These are phyloP conservation scores for Scenedesmus sp. DNA, from an alignment of 163 green algal species.

Conservation along the genomic window DNA sequence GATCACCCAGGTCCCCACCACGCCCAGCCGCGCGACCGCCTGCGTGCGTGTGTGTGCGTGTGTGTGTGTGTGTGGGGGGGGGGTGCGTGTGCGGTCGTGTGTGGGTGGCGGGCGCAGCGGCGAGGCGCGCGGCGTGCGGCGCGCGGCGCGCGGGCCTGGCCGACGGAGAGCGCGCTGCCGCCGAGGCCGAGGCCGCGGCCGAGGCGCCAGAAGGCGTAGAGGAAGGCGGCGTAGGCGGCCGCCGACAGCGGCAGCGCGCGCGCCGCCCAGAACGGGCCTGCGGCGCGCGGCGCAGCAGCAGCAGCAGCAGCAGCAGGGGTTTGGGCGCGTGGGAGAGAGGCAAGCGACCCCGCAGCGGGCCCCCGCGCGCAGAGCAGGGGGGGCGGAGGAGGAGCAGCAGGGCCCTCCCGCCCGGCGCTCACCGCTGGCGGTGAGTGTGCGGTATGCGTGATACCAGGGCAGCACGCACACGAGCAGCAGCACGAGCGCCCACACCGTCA, in stretches of 20 bases:
- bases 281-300: neutral
- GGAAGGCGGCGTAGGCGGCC: constrained; percentile 52
- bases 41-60: constrained; percentile 7
- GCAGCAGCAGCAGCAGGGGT: neutral
- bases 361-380: too few species aligned
- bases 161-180: constrained; percentile 56
- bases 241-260: constrained; percentile 48
- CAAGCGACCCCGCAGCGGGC: neutral
- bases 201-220: constrained; percentile 80
- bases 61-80: neutral
- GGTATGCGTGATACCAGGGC: constrained; percentile 81
- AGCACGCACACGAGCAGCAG: constrained; percentile 78
- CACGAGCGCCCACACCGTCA: constrained; percentile 76
- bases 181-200: constrained; percentile 61
- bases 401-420: neutral
- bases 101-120: too few species aligned
- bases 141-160: constrained; percentile 51
- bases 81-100: neutral
- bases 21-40: constrained; percentile 84
- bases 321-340: neutral
- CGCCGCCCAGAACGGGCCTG: constrained; percentile 49
- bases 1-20: constrained; percentile 93
- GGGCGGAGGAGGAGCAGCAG: too few species aligned
- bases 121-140: too few species aligned
- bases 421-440: constrained; percentile 57